These are phyloP conservation scores for Sporothrix inflata DNA, from an alignment of 2,329 filamentous ascomycete species.

Conservation along the genomic window DNA sequence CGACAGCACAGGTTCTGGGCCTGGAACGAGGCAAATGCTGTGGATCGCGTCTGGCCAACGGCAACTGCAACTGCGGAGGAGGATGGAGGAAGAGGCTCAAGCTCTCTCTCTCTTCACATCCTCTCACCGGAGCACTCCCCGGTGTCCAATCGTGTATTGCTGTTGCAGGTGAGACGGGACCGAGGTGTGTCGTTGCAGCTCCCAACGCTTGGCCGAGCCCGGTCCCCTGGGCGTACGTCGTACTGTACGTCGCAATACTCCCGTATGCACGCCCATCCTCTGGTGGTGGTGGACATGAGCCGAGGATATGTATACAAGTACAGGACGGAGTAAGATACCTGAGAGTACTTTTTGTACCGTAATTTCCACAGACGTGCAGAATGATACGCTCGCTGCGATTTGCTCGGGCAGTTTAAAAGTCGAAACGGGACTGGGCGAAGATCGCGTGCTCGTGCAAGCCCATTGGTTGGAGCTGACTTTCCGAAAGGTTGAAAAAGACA, in stretches of 20 bases:
- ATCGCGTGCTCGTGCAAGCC: constrained; percentile 22
- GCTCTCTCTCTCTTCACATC: background rate
- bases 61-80: background rate
- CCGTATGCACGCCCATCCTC: background rate
- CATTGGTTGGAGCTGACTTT: constrained; percentile 18
- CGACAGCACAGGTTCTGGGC: background rate
- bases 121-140: background rate
- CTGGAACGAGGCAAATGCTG: background rate
- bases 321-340: background rate
- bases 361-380: background rate
- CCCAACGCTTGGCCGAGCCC: background rate
- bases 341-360: background rate
- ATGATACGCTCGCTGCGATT: background rate
- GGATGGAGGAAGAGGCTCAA: background rate
- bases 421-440: background rate
- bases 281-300: background rate
- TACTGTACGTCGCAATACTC: background rate
- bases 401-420: background rate
- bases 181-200: background rate
- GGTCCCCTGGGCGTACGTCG: background rate
- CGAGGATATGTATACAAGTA: no score
- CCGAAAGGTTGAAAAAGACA: background rate
- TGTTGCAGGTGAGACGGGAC: constrained; percentile 4
- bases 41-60: no score
- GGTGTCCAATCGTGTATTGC: background rate